These are phyloP conservation scores for Geranium brycei DNA, from an alignment of 345 rosid genomes.

Conservation along the genomic window DNA sequence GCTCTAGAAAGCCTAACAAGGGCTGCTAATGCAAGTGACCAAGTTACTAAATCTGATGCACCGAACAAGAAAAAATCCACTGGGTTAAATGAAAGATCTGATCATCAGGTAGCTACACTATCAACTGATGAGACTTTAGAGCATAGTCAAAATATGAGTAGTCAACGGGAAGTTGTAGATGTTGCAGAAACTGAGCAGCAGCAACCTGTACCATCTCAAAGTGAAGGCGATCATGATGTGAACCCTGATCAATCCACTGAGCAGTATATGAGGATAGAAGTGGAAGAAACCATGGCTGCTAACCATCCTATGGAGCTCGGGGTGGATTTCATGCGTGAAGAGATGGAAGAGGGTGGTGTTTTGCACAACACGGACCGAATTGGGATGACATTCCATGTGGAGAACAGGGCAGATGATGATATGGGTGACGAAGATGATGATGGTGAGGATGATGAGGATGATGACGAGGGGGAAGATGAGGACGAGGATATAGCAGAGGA, in stretches of 20 bases:
- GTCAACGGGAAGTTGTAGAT: slow-evolving; percentile 33
- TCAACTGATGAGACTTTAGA: slow-evolving; percentile 34
- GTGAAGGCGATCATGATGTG: slow-evolving; percentile 32
- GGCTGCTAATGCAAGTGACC: slow-evolving; percentile 87
- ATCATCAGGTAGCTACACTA: slow-evolving; percentile 26
- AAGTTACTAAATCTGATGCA: slow-evolving; percentile 48
- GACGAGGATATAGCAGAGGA: slow-evolving; percentile 89
- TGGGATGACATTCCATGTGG: slow-evolving; percentile 71
- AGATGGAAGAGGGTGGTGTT: slow-evolving; percentile 59
- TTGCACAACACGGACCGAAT: slow-evolving; percentile 47
- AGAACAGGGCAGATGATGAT: slow-evolving; percentile 71
- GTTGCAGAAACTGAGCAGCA: slow-evolving; percentile 35
- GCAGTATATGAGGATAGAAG: slow-evolving; percentile 70
- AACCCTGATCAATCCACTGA: slow-evolving; percentile 34
- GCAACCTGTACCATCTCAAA: slow-evolving; percentile 35
- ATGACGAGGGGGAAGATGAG: slow-evolving; percentile 84
- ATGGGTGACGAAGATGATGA: slow-evolving; percentile 90
- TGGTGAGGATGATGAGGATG: slow-evolving; percentile 78
- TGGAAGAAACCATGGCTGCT: slow-evolving; percentile 35
- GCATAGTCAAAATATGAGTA: slow-evolving; percentile 34
- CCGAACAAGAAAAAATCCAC: slow-evolving; percentile 44
- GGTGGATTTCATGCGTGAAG: slow-evolving; percentile 80
- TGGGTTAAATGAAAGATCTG: slow-evolving; percentile 36
- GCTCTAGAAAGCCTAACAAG: slow-evolving; percentile 78
- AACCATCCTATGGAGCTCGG: slow-evolving; percentile 47